Percentiles rank a stretch among this genome's conserved stretches.
Conservation (phyloP, 345 rosid genomes). For the Syzygium aromaticum region DNA sequence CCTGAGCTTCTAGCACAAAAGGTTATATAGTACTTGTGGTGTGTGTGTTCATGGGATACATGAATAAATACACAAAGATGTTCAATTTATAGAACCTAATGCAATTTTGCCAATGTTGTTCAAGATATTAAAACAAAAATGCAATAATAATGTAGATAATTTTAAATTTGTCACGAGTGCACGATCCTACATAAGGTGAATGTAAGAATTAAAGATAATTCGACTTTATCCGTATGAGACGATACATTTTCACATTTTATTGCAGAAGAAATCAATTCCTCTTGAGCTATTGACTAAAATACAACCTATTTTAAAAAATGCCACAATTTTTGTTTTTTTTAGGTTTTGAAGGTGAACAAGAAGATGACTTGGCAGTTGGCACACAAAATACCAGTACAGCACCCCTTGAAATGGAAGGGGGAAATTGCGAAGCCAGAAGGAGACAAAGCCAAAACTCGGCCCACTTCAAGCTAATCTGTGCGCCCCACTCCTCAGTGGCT, state of each 20-base stretch:
- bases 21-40: neutral
- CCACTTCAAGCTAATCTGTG: neutral
- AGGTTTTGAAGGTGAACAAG: neutral
- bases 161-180: rapidly evolving
- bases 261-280: too few species aligned
- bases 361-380: neutral
- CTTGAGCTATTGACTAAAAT: neutral
- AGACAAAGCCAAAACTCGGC: neutral
- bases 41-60: neutral
- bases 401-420: neutral
- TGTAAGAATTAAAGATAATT: neutral
- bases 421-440: neutral
- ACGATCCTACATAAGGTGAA: rapidly evolving
- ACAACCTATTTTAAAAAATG: neutral
- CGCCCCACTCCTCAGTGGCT: neutral
- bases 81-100: neutral
- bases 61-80: neutral
- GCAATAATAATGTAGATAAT: rapidly evolving
- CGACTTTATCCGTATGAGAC: neutral
- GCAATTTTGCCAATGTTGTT: neutral
- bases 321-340: neutral
- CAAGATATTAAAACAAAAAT: neutral
- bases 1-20: neutral
- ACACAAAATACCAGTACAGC: neutral
- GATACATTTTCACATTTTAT: neutral